A percentile compares a stretch with the other conserved stretches of the same genome.
These are phyloP conservation scores for Lyophyllum atratum DNA, from an alignment of 768 basidiomycete species.

Conservation along the genomic window DNA sequence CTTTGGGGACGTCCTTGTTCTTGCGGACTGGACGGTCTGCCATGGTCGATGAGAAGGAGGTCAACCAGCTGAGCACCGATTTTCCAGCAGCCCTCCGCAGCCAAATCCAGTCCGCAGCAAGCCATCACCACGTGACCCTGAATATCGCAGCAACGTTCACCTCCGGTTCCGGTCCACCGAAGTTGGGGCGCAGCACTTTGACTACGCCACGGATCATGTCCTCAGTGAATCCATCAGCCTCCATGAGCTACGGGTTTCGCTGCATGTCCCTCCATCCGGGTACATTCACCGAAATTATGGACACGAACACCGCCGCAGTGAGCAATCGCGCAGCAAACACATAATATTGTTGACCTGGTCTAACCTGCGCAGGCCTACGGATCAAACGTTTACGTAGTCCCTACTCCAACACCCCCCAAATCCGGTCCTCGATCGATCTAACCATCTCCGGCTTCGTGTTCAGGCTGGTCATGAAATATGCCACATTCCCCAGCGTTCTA, in stretches of 20 bases:
- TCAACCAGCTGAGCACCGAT: slow-evolving; percentile 9
- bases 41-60: slow-evolving; percentile 25
- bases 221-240: too few species aligned
- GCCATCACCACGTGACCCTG: slow-evolving; percentile 11
- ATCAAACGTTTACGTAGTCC: background rate
- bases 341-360: too few species aligned
- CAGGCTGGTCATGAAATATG: slow-evolving; percentile 91
- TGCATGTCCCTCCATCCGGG: too few species aligned
- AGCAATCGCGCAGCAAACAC: too few species aligned
- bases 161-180: too few species aligned
- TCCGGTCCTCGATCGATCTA: slow-evolving; percentile 62
- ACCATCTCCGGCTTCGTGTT: slow-evolving; percentile 62
- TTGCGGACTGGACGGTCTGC: slow-evolving; percentile 34
- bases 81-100: slow-evolving; percentile 11
- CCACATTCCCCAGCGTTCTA: slow-evolving; percentile 86
- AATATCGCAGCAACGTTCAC: background rate
- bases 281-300: too few species aligned
- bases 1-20: slow-evolving; percentile 40
- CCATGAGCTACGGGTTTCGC: too few species aligned
- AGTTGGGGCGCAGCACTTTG: background rate
- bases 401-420: slow-evolving; percentile 41
- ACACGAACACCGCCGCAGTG: too few species aligned
- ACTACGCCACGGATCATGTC: too few species aligned
- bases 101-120: slow-evolving; percentile 22
- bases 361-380: background rate